Evolutionary conservation across 495 filamentous ascomycete species (phyloP).

Genomic region (Saxophila tyrrhenica): DNA sequence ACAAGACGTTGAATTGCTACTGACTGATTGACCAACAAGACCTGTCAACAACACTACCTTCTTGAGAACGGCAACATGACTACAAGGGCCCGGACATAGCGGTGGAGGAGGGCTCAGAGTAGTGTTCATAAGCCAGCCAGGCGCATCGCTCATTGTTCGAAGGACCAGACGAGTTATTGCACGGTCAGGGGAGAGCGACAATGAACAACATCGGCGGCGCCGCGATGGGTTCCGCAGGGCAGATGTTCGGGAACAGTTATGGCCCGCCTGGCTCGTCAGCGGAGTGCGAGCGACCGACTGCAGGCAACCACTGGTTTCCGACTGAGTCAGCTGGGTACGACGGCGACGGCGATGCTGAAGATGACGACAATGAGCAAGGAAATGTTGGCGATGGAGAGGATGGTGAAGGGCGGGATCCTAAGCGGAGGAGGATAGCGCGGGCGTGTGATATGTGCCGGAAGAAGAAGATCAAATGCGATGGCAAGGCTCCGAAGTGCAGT

Average conservation of each 20-base stretch:
- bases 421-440: conserved; percentile 84
- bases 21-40: too few relatives aligned
- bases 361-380: conserved; percentile 18
- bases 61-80: too few relatives aligned
- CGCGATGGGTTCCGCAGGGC: not conserved
- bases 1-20: too few relatives aligned
- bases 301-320: not conserved
- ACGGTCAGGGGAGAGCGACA: too few relatives aligned
- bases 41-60: too few relatives aligned
- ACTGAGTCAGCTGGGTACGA: not conserved
- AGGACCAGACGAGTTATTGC: not conserved
- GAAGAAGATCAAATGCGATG: conserved; percentile 99
- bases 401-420: conserved; percentile 73
- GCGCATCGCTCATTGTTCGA: not conserved
- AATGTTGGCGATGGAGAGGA: conserved; percentile 34
- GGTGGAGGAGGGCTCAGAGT: too few relatives aligned
- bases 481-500: conserved; percentile 86
- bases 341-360: conserved; percentile 1
- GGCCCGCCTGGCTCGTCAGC: not conserved
- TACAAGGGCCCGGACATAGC: too few relatives aligned
- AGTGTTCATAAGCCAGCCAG: too few relatives aligned
- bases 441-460: conserved; percentile 99
- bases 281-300: not conserved
- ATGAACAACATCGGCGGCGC: not conserved
- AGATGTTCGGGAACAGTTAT: not conserved